Base-by-base conservation (phyloP, 495 filamentous ascomycete species). In the Jackrogersella minutella region DNA sequence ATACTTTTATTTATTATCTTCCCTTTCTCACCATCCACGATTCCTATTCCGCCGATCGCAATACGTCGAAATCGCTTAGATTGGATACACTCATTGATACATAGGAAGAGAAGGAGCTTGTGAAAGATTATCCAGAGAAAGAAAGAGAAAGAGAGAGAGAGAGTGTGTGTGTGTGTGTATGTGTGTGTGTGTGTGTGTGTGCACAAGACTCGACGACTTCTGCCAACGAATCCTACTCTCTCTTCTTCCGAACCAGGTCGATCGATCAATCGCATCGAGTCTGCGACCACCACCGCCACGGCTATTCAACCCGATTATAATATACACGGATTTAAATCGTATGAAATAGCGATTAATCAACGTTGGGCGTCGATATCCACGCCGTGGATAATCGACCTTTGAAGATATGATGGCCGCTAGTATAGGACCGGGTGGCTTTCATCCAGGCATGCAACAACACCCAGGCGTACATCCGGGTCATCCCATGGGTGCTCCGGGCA, bases 391-490 rank as follows among this genome's bases (percentile, higher is more conserved):
- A 56, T 80, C 76, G 80, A 74, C 79, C 73, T 36, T 61, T 44
- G 51, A 37, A 74, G 78, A 79, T 68, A 85, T 85, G 85, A 90
- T 90, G 86, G 86, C 87, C 72, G 21, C 41, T 24, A 88, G 86
- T 80, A 88, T 92, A 81, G 82, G 84, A 71, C 87, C 88, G 74
- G 79, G 73, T 74, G 76, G 77, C 77, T 88, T 84, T 80, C 90
- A 88, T 81, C 86, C 83, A 79, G 86, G 82, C 76, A 92, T 93
- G 78, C 86, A 86, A 43, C 88, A 88, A 60, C 90, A 92, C 72
- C 84, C 84, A 31, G 88, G 88, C 66, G 82, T 91, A 58, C 85
- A 89, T 69, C 91, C 89, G 41, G 90, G 90, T 43, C 92, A 95
- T 75, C 90, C 88, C 67, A 91, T 91, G 86, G 83, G 78, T 9